Base-by-base conservation (phyloP, 1,284 basidiomycete species). In the Cutaneotrichosporon cavernicola region DNA sequence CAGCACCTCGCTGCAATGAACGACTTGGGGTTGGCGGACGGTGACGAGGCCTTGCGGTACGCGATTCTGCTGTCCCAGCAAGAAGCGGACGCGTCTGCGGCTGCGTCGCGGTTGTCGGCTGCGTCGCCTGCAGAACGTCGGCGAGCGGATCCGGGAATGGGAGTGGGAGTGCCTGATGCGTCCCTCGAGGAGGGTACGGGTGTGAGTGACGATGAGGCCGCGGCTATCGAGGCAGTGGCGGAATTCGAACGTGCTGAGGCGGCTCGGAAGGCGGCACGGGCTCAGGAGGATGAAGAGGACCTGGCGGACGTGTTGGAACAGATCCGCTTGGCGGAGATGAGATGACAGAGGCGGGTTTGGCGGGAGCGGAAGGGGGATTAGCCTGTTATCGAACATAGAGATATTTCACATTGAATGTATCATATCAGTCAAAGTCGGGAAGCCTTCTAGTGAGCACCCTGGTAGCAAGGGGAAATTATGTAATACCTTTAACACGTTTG, bases 41-140 rank as follows among this genome's bases (percentile, higher is more conserved):
- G 69, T 11, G 76, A 77, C 49, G 74, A 73, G 11, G 76, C 74
- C n/a, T 63, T 76, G 30, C 69, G 75, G 61, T 77, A 76, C 58
- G 76, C 76, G 8, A 65, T 77, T 55, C 72, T 76, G 74, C 60
- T 77, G 13, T 74, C 72, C 0, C 68, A 73, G 57, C 73, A 74
- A 21, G 73, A 73, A 34, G 58, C 64, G 2, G 60, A 67, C 30
- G 53, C 46, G 57, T 4, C 49, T 38, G 49, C 21, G 5, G 14
- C 56, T 5, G 30, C 46, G 11, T 16, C n/a, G 10, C 49, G 22
- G 4, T 10, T 30, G 26, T 50, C 49, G 22, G 26, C 22, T 50
- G 22, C 9, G 26, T 30, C 49, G 49, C 13, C 22, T 11, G 26
- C 26, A 22, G 49, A 50, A 26, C 49, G 10, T 22, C 3, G 2